phyloP scores from a whole-genome alignment of 73 alveolate genomes.

The Paramecium bursaria region DNA sequence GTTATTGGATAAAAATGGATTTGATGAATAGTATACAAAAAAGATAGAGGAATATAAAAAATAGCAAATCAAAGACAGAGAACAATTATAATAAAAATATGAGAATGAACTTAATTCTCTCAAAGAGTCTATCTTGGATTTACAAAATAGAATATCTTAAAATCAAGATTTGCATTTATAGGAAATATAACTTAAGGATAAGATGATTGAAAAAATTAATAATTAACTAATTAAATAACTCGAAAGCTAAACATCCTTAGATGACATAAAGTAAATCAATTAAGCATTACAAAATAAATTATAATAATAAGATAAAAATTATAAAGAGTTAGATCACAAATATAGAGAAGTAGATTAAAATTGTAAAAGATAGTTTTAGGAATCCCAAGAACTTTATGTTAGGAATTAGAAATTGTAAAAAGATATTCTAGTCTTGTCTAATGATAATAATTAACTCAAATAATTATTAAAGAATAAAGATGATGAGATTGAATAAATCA shows the following conservation, averaged over 20 bases:
- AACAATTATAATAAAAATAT: background rate
- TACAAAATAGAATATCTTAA: background rate
- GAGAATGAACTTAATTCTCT: background rate
- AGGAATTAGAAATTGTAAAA: no score
- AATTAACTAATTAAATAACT: background rate
- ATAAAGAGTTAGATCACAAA: conserved; percentile 36
- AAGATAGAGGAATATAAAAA: conserved; percentile 48
- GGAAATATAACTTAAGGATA: background rate
- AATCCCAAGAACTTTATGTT: conserved; percentile 6
- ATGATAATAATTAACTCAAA: background rate
- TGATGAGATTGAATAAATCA: background rate
- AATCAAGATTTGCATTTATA: background rate
- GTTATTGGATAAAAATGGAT: conserved; percentile 38
- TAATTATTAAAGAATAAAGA: background rate
- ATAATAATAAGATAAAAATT: background rate
- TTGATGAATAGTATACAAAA: conserved; percentile 39
- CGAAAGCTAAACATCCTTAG: background rate
- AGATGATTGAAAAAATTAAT: conserved; percentile 4
- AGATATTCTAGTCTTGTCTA: no score
- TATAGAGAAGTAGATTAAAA: background rate
- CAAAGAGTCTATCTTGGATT: background rate
- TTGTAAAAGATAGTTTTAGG: background rate
- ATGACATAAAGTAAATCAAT: conserved; percentile 1
- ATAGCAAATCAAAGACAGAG: conserved; percentile 9
- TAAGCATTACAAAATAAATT: background rate